These are phyloP conservation scores for Cladorrhinum samala DNA, from an alignment of 495 filamentous ascomycete species.

Conservation along the genomic window DNA sequence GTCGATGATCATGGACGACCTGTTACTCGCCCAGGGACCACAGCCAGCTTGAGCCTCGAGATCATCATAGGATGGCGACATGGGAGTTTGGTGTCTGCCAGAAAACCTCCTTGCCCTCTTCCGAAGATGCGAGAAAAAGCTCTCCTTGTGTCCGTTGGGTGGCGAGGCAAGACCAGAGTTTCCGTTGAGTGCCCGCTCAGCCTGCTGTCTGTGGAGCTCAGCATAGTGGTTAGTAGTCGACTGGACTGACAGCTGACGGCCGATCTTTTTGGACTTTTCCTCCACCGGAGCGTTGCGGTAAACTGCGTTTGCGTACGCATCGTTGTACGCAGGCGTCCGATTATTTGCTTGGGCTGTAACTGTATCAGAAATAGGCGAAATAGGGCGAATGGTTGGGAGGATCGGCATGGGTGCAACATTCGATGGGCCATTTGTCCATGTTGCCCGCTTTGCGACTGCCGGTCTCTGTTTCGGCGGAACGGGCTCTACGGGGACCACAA, in stretches of 20 bases:
- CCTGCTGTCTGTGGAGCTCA: slow-evolving; percentile 82
- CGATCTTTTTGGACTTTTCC: slow-evolving; percentile 89
- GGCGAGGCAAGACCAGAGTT: slow-evolving; percentile 59
- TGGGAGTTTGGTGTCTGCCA: slow-evolving; percentile 73
- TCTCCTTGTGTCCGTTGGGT: slow-evolving; percentile 70
- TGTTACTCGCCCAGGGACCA: slow-evolving; percentile 75
- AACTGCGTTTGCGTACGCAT: slow-evolving; percentile 31
- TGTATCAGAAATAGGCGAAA: slow-evolving; percentile 86
- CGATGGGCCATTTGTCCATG: slow-evolving; percentile 73
- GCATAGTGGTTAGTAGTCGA: slow-evolving; percentile 86
- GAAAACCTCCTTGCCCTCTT: slow-evolving; percentile 92
- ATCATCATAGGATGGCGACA: slow-evolving; percentile 71
- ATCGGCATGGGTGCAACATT: slow-evolving; percentile 96
- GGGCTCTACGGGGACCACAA: slow-evolving; percentile 49
- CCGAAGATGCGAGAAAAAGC: slow-evolving; percentile 95
- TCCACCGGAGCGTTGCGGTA: slow-evolving; percentile 36
- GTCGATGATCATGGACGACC: slow-evolving; percentile 80
- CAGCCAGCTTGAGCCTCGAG: slow-evolving; percentile 88
- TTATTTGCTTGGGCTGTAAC: slow-evolving; percentile 79
- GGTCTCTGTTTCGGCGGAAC: slow-evolving; percentile 53
- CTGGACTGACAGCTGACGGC: slow-evolving; percentile 89
- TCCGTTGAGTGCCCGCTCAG: slow-evolving; percentile 87
- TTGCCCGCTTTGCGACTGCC: slow-evolving; percentile 65
- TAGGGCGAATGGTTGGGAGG: slow-evolving; percentile 88
- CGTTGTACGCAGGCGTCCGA: slow-evolving; percentile 43